A percentile compares a stretch with the other conserved stretches of the same genome.
phyloP scores from a whole-genome alignment of 2,329 filamentous ascomycete genomes.

The Ceratocystis diversiconidia region DNA sequence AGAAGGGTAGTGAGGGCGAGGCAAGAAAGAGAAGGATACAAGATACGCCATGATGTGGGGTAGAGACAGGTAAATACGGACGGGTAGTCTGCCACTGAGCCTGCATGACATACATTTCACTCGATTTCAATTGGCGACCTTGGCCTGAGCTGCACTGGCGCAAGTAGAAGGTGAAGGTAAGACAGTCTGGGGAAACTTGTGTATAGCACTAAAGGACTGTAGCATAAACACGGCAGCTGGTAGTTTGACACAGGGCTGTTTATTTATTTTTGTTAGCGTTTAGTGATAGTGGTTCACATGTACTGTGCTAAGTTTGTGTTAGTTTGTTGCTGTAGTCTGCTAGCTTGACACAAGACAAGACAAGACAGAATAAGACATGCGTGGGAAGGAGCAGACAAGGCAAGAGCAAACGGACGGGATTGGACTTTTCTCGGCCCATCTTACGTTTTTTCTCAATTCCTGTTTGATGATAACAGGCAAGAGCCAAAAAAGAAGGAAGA shows the following conservation, averaged over 20 bases:
- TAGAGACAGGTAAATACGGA: no score
- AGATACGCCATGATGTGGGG: no score
- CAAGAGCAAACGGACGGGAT: background rate
- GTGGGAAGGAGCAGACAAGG: background rate
- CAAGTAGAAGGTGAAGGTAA: background rate
- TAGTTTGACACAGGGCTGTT: background rate
- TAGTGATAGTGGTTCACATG: no score
- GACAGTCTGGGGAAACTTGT: background rate
- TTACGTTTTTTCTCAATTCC: background rate
- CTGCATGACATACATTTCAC: no score
- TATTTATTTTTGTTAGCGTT: no score
- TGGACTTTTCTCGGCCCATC: background rate
- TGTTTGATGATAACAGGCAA: background rate
- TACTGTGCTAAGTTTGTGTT: no score
- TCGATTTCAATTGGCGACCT: background rate
- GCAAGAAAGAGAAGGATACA: no score
- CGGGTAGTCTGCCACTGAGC: no score
- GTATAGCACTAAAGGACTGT: background rate
- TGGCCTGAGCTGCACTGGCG: background rate
- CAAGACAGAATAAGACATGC: background rate
- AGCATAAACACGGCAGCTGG: background rate
- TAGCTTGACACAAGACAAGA: background rate
- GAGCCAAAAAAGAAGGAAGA: background rate
- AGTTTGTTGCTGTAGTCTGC: background rate
- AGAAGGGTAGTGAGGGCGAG: no score